Base-by-base conservation (phyloP, 106 monocot genomes). In the Phalaenopsis aphrodite region DNA sequence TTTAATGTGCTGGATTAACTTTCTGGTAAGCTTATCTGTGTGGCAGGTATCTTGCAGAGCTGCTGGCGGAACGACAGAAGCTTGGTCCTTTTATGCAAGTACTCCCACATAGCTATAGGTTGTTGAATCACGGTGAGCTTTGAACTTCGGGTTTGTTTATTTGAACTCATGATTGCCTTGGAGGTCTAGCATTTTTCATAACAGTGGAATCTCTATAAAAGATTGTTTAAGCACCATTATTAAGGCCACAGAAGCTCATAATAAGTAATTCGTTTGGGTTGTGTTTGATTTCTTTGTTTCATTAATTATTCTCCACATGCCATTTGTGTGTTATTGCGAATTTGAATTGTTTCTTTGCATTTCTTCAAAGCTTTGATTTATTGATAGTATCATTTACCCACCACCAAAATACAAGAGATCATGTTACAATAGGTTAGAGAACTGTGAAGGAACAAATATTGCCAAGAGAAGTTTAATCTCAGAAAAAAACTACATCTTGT, bases 101-200 rank as follows among this genome's bases (percentile, higher is more conserved):
- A 75, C 93, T 96, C 46, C 93, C 91, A 6, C 84, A 93, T 41
- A 75, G 96, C 81, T 91, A 86, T 83, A 85, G 91, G 36, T 75
- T 96, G 82, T 81, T 96, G 48, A 93, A 88, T 77, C 93, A 96
- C 81, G 96, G 96, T 96, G 82, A 87, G 96, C n/a, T 78, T 79
- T 4, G 55, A 71, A 21, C 71, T 65, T 21, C 7, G 8, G 24
- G 24, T 24, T 65, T 65, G 23, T 24, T 36, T 36, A 69, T 9
- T 14, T 69, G 61, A 39, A 14, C 11, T 69, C 23, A 39, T 69
- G 69, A 36, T 69, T 69, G 12, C 39, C 4, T 61, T 61, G n/a
- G 61, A n/a, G n/a, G 15, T 52, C 21, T 61, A 61, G 8, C n/a
- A 52, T 65, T 38, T 14, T 38, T 39, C 69, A 11, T 69, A 69